Evolutionary conservation across 352 stramenopile genomes (phyloP).

Genomic region (Phytophthora tentaculata): DNA sequence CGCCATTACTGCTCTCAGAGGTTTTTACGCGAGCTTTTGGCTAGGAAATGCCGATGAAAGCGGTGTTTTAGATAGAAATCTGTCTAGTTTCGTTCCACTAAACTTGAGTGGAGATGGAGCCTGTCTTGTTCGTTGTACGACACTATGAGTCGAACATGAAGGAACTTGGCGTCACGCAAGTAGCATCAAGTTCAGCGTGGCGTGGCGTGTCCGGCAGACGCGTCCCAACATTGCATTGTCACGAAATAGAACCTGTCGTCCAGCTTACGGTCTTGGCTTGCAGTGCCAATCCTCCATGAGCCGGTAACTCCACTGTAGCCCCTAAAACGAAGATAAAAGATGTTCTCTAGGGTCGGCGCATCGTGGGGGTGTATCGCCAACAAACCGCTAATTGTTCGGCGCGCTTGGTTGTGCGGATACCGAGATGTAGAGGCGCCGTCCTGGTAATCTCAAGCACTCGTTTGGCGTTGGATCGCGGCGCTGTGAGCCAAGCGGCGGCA

Average conservation of each 20-base stretch:
- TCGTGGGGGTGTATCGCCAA: neutral
- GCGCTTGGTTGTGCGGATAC: conserved; percentile 2
- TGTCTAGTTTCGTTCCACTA: conserved; percentile 15
- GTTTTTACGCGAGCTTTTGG: conserved; percentile 39
- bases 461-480: conserved; percentile 27
- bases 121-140: conserved; percentile 10
- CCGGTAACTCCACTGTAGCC: conserved; percentile 1
- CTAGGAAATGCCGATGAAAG: conserved; percentile 17
- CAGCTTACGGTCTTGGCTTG: conserved; percentile 1
- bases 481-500: conserved; percentile 37
- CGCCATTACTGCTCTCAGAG: conserved; percentile 37
- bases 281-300: conserved; percentile 21
- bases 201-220: conserved; percentile 5
- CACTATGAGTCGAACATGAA: neutral
- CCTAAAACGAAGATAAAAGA: conserved; percentile 5
- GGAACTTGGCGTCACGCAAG: conserved; percentile 19
- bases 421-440: conserved; percentile 36
- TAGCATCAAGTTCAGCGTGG: conserved; percentile 26
- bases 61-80: neutral
- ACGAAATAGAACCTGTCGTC: conserved; percentile 23
- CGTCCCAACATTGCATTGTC: conserved; percentile 20
- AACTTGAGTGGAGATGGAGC: conserved; percentile 16
- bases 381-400: conserved; percentile 7
- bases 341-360: neutral
- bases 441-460: conserved; percentile 34